phyloP scores from a whole-genome alignment of 2,329 filamentous ascomycete genomes.

The Ascochyta lentis region DNA sequence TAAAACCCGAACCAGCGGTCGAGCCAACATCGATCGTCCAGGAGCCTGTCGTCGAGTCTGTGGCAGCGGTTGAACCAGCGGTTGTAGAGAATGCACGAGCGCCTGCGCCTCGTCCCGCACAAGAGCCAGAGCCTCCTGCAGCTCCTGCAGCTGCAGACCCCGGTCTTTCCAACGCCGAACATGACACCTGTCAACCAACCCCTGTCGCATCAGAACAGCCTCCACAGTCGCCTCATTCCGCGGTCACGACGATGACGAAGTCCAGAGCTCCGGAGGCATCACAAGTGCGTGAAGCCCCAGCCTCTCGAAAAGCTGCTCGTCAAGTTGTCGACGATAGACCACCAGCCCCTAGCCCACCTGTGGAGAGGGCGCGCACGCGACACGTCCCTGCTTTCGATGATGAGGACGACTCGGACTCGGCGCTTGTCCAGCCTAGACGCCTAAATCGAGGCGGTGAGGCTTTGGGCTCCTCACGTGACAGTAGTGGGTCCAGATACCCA shows the following conservation, averaged over 20 bases:
- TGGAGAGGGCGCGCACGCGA: conserved; percentile 38
- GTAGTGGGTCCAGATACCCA: conserved; percentile 25
- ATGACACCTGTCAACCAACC: conserved; percentile 25
- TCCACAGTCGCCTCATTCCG: conserved; percentile 29
- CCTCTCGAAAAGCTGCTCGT: conserved; percentile 29
- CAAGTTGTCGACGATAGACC: conserved; percentile 42
- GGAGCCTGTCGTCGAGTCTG: conserved; percentile 9
- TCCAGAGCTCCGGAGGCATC: conserved; percentile 26
- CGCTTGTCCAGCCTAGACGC: conserved; percentile 39
- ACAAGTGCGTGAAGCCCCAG: conserved; percentile 35
- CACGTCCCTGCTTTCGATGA: conserved; percentile 43
- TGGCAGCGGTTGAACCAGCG: conserved; percentile 14
- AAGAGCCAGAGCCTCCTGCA: conserved; percentile 18
- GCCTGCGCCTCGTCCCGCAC: conserved; percentile 17
- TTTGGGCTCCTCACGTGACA: conserved; percentile 20
- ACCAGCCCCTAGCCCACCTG: conserved; percentile 44
- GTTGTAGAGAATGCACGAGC: conserved; percentile 15
- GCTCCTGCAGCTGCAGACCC: conserved; percentile 15
- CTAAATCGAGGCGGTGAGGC: conserved; percentile 38
- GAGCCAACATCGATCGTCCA: conserved; percentile 15
- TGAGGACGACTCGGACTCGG: conserved; percentile 42
- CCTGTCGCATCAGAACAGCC: conserved; percentile 24
- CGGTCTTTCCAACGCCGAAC: conserved; percentile 13
- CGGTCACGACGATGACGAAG: conserved; percentile 28
- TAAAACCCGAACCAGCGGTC: conserved; percentile 13